Conservation (phyloP, 192 early-diverging fungal species). For the Backusella mclennaniae region DNA sequence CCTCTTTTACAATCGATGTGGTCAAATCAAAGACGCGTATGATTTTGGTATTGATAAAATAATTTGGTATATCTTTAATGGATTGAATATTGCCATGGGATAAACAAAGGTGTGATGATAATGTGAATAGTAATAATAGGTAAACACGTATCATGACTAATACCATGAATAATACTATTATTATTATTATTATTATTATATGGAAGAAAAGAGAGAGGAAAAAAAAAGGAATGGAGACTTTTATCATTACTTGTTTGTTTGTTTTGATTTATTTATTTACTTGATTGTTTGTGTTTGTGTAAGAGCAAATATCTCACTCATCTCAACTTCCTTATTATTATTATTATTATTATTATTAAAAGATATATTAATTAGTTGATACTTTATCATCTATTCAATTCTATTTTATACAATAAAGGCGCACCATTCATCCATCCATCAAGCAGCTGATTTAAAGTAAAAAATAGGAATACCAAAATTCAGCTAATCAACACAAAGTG, state of each 20-base stretch:
- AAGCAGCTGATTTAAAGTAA: no score
- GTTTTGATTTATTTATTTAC: background rate
- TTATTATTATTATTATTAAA: no score
- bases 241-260: background rate
- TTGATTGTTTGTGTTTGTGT: background rate
- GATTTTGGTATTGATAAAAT: conserved; percentile 53
- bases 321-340: no score
- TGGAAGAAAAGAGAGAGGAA: background rate
- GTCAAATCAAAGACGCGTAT: conserved; percentile 63
- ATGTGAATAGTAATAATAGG: background rate
- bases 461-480: no score
- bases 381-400: no score
- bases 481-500: no score
- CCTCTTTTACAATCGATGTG: conserved; percentile 44
- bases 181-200: no score
- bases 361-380: no score
- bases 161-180: no score
- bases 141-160: no score
- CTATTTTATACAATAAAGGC: no score
- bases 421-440: no score
- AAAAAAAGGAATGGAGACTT: background rate
- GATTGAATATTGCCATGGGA: background rate
- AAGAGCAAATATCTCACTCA: background rate
- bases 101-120: background rate
- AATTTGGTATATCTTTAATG: conserved; percentile 21